phyloP scores from a whole-genome alignment of 2,329 filamentous ascomycete species.

The Orbilia blumenaviensis region DNA sequence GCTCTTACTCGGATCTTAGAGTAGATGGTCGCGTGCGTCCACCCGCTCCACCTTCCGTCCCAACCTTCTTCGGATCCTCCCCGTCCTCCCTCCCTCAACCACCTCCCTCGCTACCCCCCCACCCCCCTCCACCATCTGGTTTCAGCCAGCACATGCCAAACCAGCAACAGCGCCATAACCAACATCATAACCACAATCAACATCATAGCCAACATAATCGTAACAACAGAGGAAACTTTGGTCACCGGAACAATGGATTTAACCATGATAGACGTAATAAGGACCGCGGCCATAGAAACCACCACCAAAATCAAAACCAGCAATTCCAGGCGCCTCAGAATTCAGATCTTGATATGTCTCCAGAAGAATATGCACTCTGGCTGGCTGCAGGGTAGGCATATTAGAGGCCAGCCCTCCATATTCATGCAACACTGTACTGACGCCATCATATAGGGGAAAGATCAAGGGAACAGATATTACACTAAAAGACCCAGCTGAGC shows the following conservation, averaged over 20 bases:
- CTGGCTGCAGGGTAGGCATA: constrained; percentile 38
- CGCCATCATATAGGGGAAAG: constrained; percentile 19
- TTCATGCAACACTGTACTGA: background rate
- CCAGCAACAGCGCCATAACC: constrained; percentile 41
- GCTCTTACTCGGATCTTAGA: constrained; percentile 47
- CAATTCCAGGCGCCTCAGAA: constrained; percentile 29
- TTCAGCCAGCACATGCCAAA: constrained; percentile 43
- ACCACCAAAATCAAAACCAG: constrained; percentile 33
- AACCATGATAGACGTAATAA: constrained; percentile 50
- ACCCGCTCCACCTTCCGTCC: constrained; percentile 45
- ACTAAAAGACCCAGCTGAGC: constrained; percentile 28
- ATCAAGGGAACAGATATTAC: constrained; percentile 49
- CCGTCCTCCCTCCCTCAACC: constrained; percentile 48
- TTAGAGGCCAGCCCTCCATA: background rate
- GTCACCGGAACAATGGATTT: constrained; percentile 44
- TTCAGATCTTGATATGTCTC: constrained; percentile 46
- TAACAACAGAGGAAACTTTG: constrained; percentile 48
- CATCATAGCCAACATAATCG: constrained; percentile 40
- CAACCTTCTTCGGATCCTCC: constrained; percentile 46
- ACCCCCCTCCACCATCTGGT: constrained; percentile 37
- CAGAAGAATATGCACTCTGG: constrained; percentile 48
- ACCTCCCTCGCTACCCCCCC: constrained; percentile 45
- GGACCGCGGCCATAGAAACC: constrained; percentile 28
- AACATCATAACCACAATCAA: constrained; percentile 25
- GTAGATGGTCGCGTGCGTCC: constrained; percentile 42